Evolutionary conservation across 176 grass and related monocot species (phyloP), one percentile per base, ranked within the genome.

Genomic region (Rhynchospora tenuis): DNA sequence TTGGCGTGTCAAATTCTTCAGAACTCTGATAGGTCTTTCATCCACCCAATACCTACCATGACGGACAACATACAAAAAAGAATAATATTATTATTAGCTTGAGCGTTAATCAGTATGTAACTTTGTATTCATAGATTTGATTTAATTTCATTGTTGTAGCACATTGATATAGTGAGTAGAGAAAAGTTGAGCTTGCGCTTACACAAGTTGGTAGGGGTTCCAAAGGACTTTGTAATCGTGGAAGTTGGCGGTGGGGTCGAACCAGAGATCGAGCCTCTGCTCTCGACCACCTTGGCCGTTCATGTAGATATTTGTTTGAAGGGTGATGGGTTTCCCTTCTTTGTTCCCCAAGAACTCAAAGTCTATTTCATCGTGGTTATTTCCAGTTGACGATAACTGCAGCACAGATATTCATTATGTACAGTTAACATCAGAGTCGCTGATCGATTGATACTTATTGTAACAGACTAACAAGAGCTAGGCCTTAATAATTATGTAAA

Each of bases 171-270:
- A 38, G 3, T 38, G 26, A 58, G 23, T 31, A 19, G 13, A 79
- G 38, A 16, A 68, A 68, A 1, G 2, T 24, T 15, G 26, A 42
- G 28, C 65, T 42, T 13, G 65, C 7, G 72, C 81, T 87, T 84
- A 93, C 94, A 90, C 94, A 8, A 93, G 68, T 29, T 91, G 94
- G 85, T 85, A 88, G 4, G 94, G 89, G 76, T 97, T 97, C 94
- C 94, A 97, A n/a, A 97, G 86, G 43, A 93, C 85, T 70, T 29
- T 83, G 86, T 97, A 93, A 70, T 91, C 86, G 20, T 97, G 94
- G 89, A 97, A 90, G 27, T 93, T 86, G 16, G 89, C 86, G 11
- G 91, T 76, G 1, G 93, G 93, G 75, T 97, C 93, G 68, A 93
- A 97, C 91, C 91, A 97, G 15, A 97, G 87, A 43, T 20, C 1